These are phyloP conservation scores for Neurospora sp. DNA, from an alignment of 495 filamentous ascomycete species.

Conservation along the genomic window DNA sequence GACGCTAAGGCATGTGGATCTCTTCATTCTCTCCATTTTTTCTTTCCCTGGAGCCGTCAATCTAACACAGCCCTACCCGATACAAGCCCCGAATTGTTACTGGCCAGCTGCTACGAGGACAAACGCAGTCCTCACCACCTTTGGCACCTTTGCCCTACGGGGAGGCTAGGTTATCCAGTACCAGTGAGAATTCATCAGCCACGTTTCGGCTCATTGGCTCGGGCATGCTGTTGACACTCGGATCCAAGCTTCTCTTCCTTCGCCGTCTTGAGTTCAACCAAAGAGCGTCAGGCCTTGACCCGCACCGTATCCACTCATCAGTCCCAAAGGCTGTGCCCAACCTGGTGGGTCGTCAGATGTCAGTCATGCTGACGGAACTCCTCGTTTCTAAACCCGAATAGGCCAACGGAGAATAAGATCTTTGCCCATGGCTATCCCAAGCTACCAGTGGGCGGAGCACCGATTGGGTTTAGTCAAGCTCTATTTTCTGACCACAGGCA, in stretches of 20 bases:
- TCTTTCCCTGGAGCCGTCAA: neutral
- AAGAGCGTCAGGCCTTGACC: neutral
- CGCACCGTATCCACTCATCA: neutral
- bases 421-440: neutral
- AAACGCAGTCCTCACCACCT: neutral
- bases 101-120: constrained; percentile 5
- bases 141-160: neutral
- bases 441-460: neutral
- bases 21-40: neutral
- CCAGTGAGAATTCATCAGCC: neutral
- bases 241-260: neutral
- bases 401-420: neutral
- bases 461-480: neutral
- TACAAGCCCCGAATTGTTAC: neutral
- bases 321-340: neutral
- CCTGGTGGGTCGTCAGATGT: neutral
- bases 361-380: neutral
- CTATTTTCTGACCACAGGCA: neutral
- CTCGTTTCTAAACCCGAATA: neutral
- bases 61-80: constrained; percentile 13
- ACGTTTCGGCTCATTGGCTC: neutral
- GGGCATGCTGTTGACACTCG: neutral
- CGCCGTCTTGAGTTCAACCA: neutral
- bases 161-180: neutral
- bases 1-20: neutral